Conservation (phyloP, 345 rosid species). For the Fremontodendron californicum region DNA sequence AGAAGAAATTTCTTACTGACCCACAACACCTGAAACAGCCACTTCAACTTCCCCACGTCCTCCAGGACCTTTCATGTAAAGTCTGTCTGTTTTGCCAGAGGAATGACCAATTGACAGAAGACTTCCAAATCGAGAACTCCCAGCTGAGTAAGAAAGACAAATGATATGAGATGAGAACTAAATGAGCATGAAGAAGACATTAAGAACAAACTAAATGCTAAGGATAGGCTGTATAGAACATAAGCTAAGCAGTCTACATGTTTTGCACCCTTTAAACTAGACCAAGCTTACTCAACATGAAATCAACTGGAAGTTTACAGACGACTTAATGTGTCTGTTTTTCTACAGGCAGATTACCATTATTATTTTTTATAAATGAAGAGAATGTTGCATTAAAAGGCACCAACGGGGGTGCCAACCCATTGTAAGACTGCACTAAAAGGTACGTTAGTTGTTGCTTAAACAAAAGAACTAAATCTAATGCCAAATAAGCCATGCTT, state of each 20-base stretch:
- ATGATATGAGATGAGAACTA: background rate
- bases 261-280: background rate
- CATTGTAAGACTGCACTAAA: background rate
- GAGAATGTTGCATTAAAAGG: background rate
- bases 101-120: constrained; percentile 70
- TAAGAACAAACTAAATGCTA: background rate
- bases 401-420: background rate
- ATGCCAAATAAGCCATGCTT: background rate
- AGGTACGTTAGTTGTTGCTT: background rate
- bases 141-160: constrained; percentile 42
- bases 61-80: constrained; percentile 96
- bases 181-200: constrained; percentile 3
- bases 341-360: background rate
- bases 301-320: constrained; percentile 9
- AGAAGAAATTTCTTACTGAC: constrained; percentile 28
- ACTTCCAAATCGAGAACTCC: constrained; percentile 82
- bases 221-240: background rate
- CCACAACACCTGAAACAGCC: constrained; percentile 88
- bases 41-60: constrained; percentile 99
- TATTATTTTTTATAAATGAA: constrained; percentile 1
- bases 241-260: background rate
- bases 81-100: constrained; percentile 73
- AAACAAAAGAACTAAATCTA: background rate
- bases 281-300: background rate
- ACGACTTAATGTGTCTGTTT: background rate